Evolutionary conservation across 2,329 filamentous ascomycete species (phyloP).

Genomic region (Pseudocercospora musae): DNA sequence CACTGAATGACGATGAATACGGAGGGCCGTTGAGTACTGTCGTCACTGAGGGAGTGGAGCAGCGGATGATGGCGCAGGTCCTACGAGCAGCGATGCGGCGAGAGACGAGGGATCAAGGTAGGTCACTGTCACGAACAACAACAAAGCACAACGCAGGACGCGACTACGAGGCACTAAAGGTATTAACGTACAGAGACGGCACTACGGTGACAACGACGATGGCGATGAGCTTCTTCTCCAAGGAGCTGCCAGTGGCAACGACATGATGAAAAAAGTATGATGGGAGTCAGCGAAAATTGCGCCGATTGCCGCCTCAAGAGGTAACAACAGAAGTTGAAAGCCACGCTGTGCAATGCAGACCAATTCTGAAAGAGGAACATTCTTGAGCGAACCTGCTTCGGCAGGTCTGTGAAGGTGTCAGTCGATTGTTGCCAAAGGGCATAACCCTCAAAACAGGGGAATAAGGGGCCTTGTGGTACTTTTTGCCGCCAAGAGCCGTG

Average conservation of each 20-base stretch:
- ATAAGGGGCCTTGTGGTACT: not conserved
- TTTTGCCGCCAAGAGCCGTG: not conserved
- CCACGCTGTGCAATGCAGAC: constrained; percentile 8
- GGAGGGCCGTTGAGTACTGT: not conserved
- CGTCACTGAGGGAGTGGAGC: not conserved
- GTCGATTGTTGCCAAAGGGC: not conserved
- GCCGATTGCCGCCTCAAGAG: not conserved
- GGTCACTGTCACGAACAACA: not conserved
- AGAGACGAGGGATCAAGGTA: not conserved
- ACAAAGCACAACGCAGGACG: not conserved
- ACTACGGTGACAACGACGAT: not conserved
- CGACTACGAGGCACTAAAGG: not conserved
- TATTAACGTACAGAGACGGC: not conserved
- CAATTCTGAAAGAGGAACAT: not conserved
- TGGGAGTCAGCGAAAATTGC: constrained; percentile 10
- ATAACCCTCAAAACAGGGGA: not conserved
- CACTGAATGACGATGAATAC: not conserved
- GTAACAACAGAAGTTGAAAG: not conserved
- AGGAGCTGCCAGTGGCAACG: constrained; percentile 3
- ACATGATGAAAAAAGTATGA: constrained; percentile 11
- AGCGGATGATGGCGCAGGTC: not conserved
- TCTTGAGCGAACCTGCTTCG: not conserved
- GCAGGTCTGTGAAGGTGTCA: not conserved
- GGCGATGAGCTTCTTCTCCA: constrained; percentile 7
- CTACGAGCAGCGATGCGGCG: not conserved